Conservation (phyloP, 1,284 basidiomycete genomes). For the Microbotryum intermedium region DNA sequence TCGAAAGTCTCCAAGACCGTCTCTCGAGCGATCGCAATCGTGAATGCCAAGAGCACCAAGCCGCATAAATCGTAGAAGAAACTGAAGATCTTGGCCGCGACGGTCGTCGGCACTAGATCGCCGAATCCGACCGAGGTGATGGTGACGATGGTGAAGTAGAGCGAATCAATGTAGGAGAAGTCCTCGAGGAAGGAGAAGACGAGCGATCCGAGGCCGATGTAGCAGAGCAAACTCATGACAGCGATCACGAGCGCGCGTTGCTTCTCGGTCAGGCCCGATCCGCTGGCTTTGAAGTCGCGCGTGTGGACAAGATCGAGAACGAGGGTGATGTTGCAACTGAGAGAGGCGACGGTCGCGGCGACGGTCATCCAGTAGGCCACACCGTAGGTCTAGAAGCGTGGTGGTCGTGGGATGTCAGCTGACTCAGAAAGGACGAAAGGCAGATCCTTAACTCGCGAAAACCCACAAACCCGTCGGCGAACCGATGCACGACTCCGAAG, state of each 20-base stretch:
- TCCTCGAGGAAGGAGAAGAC: constrained; percentile 49
- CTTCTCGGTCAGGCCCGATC: constrained; percentile 67
- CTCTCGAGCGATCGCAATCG: constrained; percentile 58
- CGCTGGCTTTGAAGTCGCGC: constrained; percentile 53
- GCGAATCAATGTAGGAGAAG: constrained; percentile 53
- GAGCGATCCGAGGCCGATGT: constrained; percentile 53
- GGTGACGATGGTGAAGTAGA: constrained; percentile 48
- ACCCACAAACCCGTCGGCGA: constrained; percentile 57
- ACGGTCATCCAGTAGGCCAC: constrained; percentile 73
- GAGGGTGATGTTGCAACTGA: constrained; percentile 60
- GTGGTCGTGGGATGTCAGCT: background rate
- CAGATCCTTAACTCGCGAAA: too few species aligned
- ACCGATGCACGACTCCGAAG: constrained; percentile 59
- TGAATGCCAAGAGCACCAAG: constrained; percentile 46
- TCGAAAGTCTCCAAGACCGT: constrained; percentile 54
- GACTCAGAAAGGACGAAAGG: too few species aligned
- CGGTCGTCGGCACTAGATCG: constrained; percentile 53
- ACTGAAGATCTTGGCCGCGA: constrained; percentile 43
- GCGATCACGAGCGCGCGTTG: constrained; percentile 68
- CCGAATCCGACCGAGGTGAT: constrained; percentile 69
- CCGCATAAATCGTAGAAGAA: constrained; percentile 36
- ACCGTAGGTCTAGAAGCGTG: constrained; percentile 33
- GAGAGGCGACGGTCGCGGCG: constrained; percentile 61
- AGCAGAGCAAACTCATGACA: constrained; percentile 61
- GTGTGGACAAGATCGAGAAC: constrained; percentile 55